Percentiles rank a stretch among this genome's conserved stretches.
phyloP scores from a whole-genome alignment of 1,139 yeast species.

The Komagataea norvegica region DNA sequence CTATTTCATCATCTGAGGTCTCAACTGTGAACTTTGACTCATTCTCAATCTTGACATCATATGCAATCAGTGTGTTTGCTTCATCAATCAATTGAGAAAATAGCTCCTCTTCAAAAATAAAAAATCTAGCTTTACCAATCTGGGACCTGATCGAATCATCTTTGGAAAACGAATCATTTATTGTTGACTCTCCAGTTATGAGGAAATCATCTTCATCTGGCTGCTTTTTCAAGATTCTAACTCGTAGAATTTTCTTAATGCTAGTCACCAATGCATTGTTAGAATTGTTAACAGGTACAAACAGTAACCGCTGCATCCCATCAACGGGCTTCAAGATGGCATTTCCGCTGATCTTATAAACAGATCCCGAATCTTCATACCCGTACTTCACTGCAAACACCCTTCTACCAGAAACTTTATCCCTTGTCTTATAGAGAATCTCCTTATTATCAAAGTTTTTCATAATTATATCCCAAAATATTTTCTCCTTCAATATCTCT shows the following conservation, averaged over 20 bases:
- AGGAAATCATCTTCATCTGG: constrained; percentile 50
- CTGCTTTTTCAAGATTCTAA: constrained; percentile 49
- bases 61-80: constrained; percentile 65
- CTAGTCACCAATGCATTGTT: constrained; percentile 7
- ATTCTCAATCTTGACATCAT: constrained; percentile 63
- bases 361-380: constrained; percentile 86
- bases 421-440: constrained; percentile 65
- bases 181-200: constrained; percentile 31
- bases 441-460: constrained; percentile 53
- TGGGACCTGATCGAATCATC: constrained; percentile 41
- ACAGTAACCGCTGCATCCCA: constrained; percentile 31
- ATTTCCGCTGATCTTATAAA: constrained; percentile 65
- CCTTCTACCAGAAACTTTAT: constrained; percentile 43
- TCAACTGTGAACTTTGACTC: constrained; percentile 63
- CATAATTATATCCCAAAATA: constrained; percentile 61
- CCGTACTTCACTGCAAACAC: constrained; percentile 80
- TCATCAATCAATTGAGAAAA: constrained; percentile 67
- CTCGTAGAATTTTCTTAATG: constrained; percentile 38
- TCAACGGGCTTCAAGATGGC: constrained; percentile 43
- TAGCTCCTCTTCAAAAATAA: constrained; percentile 78
- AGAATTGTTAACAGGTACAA: constrained; percentile 32
- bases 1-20: constrained; percentile 50
- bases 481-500: constrained; percentile 59
- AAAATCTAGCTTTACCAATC: constrained; percentile 59
- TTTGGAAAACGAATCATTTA: constrained; percentile 17